A percentile compares a stretch with the other conserved stretches of the same genome.
Evolutionary conservation across 1,284 basidiomycete genomes (phyloP).

Genomic region (Tranzscheliella williamsii): DNA sequence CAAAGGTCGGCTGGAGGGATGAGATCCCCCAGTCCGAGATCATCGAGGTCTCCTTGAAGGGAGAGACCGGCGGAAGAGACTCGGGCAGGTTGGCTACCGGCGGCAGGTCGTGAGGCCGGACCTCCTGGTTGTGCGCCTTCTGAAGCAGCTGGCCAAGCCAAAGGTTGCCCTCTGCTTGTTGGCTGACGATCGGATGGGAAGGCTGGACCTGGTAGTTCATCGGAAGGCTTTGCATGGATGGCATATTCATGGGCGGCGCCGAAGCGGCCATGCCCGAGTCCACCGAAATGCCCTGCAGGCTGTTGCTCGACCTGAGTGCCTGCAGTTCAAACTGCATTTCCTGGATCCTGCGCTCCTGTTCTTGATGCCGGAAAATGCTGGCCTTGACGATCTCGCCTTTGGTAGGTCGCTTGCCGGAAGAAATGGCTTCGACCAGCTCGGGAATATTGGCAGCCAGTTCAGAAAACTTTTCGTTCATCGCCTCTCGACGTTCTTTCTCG

Average conservation of each 20-base stretch:
- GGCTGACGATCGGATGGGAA: constrained; percentile 16
- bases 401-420: constrained; percentile 26
- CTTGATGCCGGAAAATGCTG: constrained; percentile 28
- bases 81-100: constrained; percentile 13
- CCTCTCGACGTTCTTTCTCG: constrained; percentile 38
- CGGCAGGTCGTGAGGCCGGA: constrained; percentile 2
- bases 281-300: background rate
- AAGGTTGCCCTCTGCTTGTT: constrained; percentile 5
- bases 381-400: constrained; percentile 46
- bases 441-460: constrained; percentile 37
- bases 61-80: constrained; percentile 17
- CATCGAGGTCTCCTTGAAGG: constrained; percentile 34
- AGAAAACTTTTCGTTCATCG: constrained; percentile 40
- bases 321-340: constrained; percentile 26
- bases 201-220: constrained; percentile 26
- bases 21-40: constrained; percentile 23
- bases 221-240: constrained; percentile 5
- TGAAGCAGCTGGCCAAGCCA: constrained; percentile 35
- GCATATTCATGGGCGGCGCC: background rate
- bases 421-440: constrained; percentile 28
- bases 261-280: background rate
- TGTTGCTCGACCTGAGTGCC: constrained; percentile 8
- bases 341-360: constrained; percentile 27
- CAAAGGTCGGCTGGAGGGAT: constrained; percentile 2
- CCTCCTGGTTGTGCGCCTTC: constrained; percentile 10